Base-by-base conservation (phyloP, 2,329 filamentous ascomycete genomes). In the Neocatenulostroma microsporum region DNA sequence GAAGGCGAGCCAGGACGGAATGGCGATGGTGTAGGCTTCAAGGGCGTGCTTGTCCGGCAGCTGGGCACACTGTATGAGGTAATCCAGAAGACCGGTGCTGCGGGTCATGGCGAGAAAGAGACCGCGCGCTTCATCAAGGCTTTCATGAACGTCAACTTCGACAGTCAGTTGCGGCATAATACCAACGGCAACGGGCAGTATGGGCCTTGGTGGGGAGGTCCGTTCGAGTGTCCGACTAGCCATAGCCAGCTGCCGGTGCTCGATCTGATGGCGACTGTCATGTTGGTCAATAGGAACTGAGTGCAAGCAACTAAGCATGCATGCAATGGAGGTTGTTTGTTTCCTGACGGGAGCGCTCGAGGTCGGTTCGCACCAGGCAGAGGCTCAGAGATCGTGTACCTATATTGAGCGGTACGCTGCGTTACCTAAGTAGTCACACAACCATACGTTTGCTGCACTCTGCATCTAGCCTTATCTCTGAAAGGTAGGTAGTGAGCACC, bases 201-300 rank as follows among this genome's bases (percentile, higher is more conserved):
- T 41, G 53, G 53, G 9, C 53, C 53, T 10, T 56, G 53, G 53
- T 56, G 53, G 53, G 38, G 41, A 23, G 53, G 53, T 1, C 53
- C 53, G 10, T 49, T 49, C 24, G 53, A 52, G 21, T 37, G 30
- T 26, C 47, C 49, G 8, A 56, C 53, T 2, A 47, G 44, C 31
- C 53, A 56, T 26, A 45, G 41, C 20, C 51, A 56, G 30, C 47
- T 55, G 49, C 48, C 53, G 18, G 47, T 49, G 24, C 19, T 56
- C 18, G 51, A 56, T 45, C 44, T 54, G n/a, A 53, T 55, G 51
- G 53, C 53, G 17, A 47, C 46, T 19, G 46, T 45, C 12, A 44
- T 39, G 39, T 33, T 52, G 24, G 47, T 54, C 18, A 48, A 46
- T 36, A 14, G 30, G 21, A 14, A 8, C 9, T 29, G 26, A 29